Conservation (phyloP, 345 rosid species). For the Aegle marmelos region DNA sequence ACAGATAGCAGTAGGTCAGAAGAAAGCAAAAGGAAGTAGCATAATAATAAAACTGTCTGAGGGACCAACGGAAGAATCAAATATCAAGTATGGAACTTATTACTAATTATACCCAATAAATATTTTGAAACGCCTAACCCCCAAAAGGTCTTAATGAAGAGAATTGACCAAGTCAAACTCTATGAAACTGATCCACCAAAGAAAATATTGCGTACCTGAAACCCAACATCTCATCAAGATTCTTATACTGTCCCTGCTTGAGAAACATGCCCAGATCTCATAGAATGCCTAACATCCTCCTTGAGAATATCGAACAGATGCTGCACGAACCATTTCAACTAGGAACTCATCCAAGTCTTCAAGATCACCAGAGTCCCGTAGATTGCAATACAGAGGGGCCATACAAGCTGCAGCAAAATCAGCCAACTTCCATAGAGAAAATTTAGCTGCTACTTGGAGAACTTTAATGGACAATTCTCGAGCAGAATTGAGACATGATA, state of each 20-base stretch:
- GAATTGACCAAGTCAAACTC: background rate
- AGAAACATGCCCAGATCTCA: background rate
- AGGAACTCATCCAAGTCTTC: slow-evolving; percentile 61
- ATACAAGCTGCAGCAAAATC: slow-evolving; percentile 61
- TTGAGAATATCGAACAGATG: slow-evolving; percentile 74
- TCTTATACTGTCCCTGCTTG: background rate
- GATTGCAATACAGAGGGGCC: slow-evolving; percentile 57
- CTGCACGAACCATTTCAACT: slow-evolving; percentile 64
- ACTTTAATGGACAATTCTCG: slow-evolving; percentile 45
- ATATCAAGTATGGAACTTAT: background rate
- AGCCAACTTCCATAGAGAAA: slow-evolving; percentile 68
- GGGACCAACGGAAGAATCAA: background rate
- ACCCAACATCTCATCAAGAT: background rate
- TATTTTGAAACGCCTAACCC: background rate
- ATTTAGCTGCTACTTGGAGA: slow-evolving; percentile 58
- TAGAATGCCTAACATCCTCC: slow-evolving; percentile 21
- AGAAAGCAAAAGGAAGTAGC: background rate
- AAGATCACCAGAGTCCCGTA: slow-evolving; percentile 64
- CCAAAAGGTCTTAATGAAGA: background rate
- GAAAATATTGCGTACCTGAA: background rate
- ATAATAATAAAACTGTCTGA: background rate
- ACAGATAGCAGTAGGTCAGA: no score
- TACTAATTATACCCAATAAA: background rate
- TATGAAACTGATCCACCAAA: background rate
- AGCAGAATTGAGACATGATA: slow-evolving; percentile 46